Base-by-base conservation (phyloP, 306 rosid species). In the Boehmeria nivea region DNA sequence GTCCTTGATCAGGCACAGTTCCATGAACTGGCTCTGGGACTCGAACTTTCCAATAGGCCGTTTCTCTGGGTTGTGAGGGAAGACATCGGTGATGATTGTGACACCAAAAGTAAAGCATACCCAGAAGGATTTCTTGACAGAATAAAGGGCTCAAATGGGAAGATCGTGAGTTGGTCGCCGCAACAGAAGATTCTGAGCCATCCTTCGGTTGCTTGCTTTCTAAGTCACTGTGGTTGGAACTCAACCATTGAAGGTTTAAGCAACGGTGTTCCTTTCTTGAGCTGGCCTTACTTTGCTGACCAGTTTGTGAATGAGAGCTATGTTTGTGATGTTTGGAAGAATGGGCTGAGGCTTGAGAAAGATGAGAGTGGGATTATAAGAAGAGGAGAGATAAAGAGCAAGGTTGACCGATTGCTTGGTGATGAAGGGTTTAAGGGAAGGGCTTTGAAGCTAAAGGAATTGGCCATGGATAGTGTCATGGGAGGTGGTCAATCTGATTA, bases 161-260 rank as follows among this genome's bases (percentile, higher is more conserved):
- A 40, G 27, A 43, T 81, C 0, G 58, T 77, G 12, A 21, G 40
- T 8, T 76, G 79, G 86, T 66, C 75, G 0, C 81, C 86, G 17
- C 83, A 83, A 37, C 61, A 49, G 19, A 71, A 63, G 46, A 79
- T 59, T 1, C 49, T 78, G 22, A 45, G 21, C 0, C 84, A 78
- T 58, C 73, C 73, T 43, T 46, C 78, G 18, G 26, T 73, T 8
- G 79, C 78, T 40, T 71, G 77, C 25, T 76, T 83, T 21, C 3
- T 79, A 12, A 76, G 67, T 53, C 81, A 79, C 39, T 83, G 87
- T 43, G 83, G 89, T 40, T 80, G 83, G 83, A 83, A 74, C 53
- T 79, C 89, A 12, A 74, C 83, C 6, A n/a, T 72, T 14, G 82
- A 82, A 31, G 80, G 85, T 20, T 60, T 82, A 15, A 49, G 58